Base-by-base conservation (phyloP, 2,329 filamentous ascomycete genomes). In the Aspergillus puulaauensis region DNA sequence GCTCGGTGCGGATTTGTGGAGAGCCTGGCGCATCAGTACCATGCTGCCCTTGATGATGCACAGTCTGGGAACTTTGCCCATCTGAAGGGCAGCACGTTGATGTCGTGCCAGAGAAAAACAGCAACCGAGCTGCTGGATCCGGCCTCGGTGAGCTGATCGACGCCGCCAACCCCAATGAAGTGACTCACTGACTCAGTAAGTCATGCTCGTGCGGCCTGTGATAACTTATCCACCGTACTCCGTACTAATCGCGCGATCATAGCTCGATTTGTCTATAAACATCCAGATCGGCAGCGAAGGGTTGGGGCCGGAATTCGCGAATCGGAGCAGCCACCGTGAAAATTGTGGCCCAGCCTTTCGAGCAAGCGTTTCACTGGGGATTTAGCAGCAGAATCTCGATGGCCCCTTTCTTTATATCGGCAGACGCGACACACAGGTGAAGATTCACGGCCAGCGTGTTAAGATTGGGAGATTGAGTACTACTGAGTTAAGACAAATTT, bases 361-460 rank as follows among this genome's bases (percentile, higher is more conserved):
- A 41, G 15, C 49, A 52, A 17, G 49, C 49, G 6, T 53, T 53
- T 48, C n/a, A 63, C 64, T 2, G 61, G 64, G 12, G 64, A 66
- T 41, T 24, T 65, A 5, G 62, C 48, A 52, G 17, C 51, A 96
- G 75, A 81, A 93, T 2, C 79, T 85, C 0, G 89, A 95, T 66
- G 88, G 89, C 0, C 88, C 86, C 0, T 78, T 96, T 4, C 73
- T 90, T 2, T 90, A 93, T 40, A 73, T 86, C 7, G 90, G 90
- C 8, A 83, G 91, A 37, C 51, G 53, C 17, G 64, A 66, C n/a
- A 56, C 47, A 2, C 64, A 66, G 37, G 59, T 63, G 35, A 96
- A 96, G 70, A 81, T 96, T 11, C 83, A 90, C 39, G 91, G 91
- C 0, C 89, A 93, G 64, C 81, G 91, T 48, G 86, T 96, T 27